Evolutionary conservation across 2,329 filamentous ascomycete genomes (phyloP), one percentile per base, ranked within the genome.

Genomic region (Calonectria naviculata): DNA sequence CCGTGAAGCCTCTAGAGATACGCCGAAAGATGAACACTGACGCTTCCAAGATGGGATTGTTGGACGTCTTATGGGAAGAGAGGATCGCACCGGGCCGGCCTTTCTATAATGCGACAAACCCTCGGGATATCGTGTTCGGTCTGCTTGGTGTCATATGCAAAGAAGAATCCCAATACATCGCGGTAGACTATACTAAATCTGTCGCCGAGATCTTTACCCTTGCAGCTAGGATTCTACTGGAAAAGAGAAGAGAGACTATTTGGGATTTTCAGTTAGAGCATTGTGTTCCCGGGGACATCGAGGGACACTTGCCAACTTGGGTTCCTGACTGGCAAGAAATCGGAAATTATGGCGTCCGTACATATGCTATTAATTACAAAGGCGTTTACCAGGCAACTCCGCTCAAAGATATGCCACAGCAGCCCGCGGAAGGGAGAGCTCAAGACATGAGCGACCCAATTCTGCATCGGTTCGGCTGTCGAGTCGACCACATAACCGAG

Each of bases 61-160:
- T 12, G 21, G 56, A 13, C 10, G 15, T 36, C 15, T 12, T 36
- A 6, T 36, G 34, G 34, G 34, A 36, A 36, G 1, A 36, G 10
- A 36, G 34, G 34, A 36, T 36, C 15, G 46, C 34, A 17, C 47
- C 62, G 24, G 19, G 26, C 9, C 47, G 47, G 3, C 62, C 47
- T 15, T 34, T 42, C 26, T 56, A 65, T n/a, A 42, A 15, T 17
- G 75, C 74, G 1, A 64, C 72, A 0, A 74, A 78, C 28, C 74
- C 73, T 26, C 68, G 73, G 6, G 75, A 78, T 36, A 65, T 77
- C 17, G 36, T 74, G 0, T 75, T 75, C 12, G 76, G 70, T 0
- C 64, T 77, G 0, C 66, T 77, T 2, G 76, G 76, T 3, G 19
- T 77, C 3, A 41, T 74, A 0, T 24, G 58, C 0, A 49, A 75